Evolutionary conservation across 2,329 filamentous ascomycete genomes (phyloP), one percentile per base, ranked within the genome.

Genomic region (Tolypocladium cylindrosporum): DNA sequence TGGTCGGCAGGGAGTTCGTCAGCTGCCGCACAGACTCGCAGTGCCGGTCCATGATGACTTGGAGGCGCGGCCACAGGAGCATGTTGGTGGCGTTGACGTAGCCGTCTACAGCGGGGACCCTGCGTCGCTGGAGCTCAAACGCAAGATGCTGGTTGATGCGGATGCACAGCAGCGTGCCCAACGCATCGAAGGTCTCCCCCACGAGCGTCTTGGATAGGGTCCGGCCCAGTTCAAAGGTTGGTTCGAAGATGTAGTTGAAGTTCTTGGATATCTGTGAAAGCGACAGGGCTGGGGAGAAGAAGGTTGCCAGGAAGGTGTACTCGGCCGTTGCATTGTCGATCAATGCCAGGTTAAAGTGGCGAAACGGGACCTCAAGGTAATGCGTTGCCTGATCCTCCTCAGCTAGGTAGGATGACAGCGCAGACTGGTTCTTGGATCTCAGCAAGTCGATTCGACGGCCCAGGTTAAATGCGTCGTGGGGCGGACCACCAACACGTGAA

Each of bases 21-120:
- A 79, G 79, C 69, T 68, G 81, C 55, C 88, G 88, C 41, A 99
- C 81, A 1, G 90, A 95, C 57, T 96, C 91, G 74, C 89, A 91
- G 70, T 99, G 94, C 57, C 87, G 82, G 69, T 96, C 92, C 85
- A 99, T 96, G 65, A 96, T 86, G 58, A 90, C 84, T 72, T 99
- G 95, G 66, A 99, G 89, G 34, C 93, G 87, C 9, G 94, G 94
- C 94, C 94, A 99, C 7, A 99, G 83, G 3, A 94, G 83, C 91
- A 99, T 99, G 68, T 89, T 92, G 6, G 91, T 96, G 52, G 86
- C 92, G 70, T 99, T 99, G 69, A 97, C 87, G 69, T 99, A 99
- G 43, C 85, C 82, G 68, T 99, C 94, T 2, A 90, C 86, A 6
- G 91, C 87, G 0, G 94, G 94, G 1, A 97, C 85, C 69, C 95